A percentile compares a stretch with the other conserved stretches of the same genome.
These are phyloP conservation scores for Lachnellula arida DNA, from an alignment of 2,329 filamentous ascomycete species.

Conservation along the genomic window DNA sequence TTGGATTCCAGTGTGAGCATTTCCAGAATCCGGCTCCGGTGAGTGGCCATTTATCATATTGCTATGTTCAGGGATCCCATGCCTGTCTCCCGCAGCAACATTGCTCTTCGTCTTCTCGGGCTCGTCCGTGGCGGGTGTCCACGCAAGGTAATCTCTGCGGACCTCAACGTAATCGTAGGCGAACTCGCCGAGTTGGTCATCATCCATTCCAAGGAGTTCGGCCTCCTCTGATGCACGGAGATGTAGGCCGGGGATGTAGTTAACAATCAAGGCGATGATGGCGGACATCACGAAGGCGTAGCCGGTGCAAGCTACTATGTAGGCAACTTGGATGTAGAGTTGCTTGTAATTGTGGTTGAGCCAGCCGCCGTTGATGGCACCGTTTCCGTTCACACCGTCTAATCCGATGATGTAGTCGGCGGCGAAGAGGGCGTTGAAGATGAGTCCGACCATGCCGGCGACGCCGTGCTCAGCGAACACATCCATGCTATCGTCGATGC, in stretches of 20 bases:
- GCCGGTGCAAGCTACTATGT: conserved; percentile 59
- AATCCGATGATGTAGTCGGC: conserved; percentile 67
- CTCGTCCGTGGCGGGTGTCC: conserved; percentile 71
- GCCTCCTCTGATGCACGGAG: conserved; percentile 77
- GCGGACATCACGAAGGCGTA: conserved; percentile 74
- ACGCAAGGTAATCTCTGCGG: conserved; percentile 80
- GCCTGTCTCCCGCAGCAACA: conserved; percentile 58
- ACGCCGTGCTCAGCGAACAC: conserved; percentile 68
- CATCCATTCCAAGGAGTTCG: conserved; percentile 82
- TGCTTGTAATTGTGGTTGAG: conserved; percentile 69
- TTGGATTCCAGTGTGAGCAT: conserved; percentile 40
- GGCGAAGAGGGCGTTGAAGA: conserved; percentile 71
- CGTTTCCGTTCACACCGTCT: conserved; percentile 67
- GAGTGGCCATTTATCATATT: conserved; percentile 57
- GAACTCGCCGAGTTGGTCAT: conserved; percentile 86
- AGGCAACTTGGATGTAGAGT: conserved; percentile 76
- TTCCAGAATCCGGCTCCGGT: conserved; percentile 33
- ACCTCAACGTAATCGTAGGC: conserved; percentile 90
- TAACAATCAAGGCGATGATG: conserved; percentile 68
- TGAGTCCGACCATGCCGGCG: conserved; percentile 62
- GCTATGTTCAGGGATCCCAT: conserved; percentile 68
- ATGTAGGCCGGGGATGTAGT: conserved; percentile 71
- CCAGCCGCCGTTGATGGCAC: conserved; percentile 60
- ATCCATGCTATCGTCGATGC: conserved; percentile 67
- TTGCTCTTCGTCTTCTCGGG: conserved; percentile 49